Percentiles rank a stretch among this genome's conserved stretches.
Evolutionary conservation across 2,329 filamentous ascomycete genomes (phyloP).

Genomic region (Microcyclospora tardicrescens): DNA sequence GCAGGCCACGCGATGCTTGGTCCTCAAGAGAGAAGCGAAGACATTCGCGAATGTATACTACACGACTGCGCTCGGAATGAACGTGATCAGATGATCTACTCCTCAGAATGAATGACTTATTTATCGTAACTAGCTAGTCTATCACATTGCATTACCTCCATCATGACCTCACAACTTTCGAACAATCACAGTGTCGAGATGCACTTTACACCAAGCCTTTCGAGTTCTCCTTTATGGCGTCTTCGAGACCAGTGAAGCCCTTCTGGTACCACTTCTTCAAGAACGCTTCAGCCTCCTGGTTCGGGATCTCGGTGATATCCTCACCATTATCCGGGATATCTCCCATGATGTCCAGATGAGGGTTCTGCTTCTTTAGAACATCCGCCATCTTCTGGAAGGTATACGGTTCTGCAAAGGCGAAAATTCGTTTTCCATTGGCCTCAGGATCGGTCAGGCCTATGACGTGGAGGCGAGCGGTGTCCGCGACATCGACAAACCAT

Average conservation of each 20-base stretch:
- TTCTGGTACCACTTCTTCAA: slow-evolving; percentile 20
- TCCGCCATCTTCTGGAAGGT: slow-evolving; percentile 34
- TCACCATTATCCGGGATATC: slow-evolving; percentile 8
- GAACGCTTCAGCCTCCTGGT: slow-evolving; percentile 15
- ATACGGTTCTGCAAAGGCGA: slow-evolving; percentile 38
- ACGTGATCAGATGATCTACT: too few relatives aligned
- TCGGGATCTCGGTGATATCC: slow-evolving; percentile 17
- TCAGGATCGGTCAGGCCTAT: slow-evolving; percentile 36
- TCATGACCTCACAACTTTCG: too few relatives aligned
- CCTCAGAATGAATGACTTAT: too few relatives aligned
- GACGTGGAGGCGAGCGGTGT: slow-evolving; percentile 40
- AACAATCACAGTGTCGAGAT: too few relatives aligned
- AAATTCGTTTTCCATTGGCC: slow-evolving; percentile 39
- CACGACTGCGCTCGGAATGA: too few relatives aligned
- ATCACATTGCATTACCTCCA: too few relatives aligned
- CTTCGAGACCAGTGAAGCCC: slow-evolving; percentile 13
- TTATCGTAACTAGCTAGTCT: too few relatives aligned
- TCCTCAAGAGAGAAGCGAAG: too few relatives aligned
- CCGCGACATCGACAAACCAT: slow-evolving; percentile 32
- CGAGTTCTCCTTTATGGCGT: slow-evolving; percentile 14
- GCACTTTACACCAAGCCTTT: too few relatives aligned
- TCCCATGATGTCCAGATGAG: slow-evolving; percentile 16
- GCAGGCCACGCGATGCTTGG: too few relatives aligned
- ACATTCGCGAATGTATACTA: too few relatives aligned
- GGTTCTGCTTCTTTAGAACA: slow-evolving; percentile 27